These are phyloP conservation scores for Linnemannia exigua DNA, from an alignment of 192 early-diverging fungal genomes.

Conservation along the genomic window DNA sequence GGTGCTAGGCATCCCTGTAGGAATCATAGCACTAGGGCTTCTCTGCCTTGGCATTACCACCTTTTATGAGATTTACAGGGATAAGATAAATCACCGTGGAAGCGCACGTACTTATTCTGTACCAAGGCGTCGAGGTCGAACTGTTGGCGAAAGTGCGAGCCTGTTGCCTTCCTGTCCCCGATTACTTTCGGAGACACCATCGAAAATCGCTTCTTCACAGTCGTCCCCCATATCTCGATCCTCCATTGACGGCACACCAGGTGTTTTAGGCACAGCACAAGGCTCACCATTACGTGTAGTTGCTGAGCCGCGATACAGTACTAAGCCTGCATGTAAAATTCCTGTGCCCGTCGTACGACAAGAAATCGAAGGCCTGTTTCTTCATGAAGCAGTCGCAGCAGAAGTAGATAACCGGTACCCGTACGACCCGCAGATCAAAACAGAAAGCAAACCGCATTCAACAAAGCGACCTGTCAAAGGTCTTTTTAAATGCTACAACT, in stretches of 20 bases:
- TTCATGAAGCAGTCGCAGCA: constrained; percentile 17
- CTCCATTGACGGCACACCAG: background rate
- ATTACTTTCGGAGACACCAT: background rate
- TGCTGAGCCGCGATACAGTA: constrained; percentile 5
- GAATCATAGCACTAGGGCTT: too few relatives aligned
- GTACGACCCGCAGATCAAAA: constrained; percentile 20
- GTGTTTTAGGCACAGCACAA: background rate
- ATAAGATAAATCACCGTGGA: too few relatives aligned
- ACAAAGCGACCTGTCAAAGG: background rate
- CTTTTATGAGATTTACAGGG: too few relatives aligned
- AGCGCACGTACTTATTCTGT: background rate
- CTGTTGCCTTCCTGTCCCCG: constrained; percentile 7
- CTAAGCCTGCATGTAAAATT: background rate
- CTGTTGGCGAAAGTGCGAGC: background rate
- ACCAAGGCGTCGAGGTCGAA: background rate
- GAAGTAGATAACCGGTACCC: background rate
- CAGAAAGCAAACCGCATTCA: background rate
- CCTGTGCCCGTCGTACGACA: constrained; percentile 10
- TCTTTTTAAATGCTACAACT: constrained; percentile 13
- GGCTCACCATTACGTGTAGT: background rate
- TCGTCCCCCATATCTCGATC: constrained; percentile 11
- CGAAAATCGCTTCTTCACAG: constrained; percentile 3
- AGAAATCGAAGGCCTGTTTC: constrained; percentile 17
- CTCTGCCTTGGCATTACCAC: too few relatives aligned
- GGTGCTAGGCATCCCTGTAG: too few relatives aligned